Base-by-base conservation (phyloP, 2,329 filamentous ascomycete genomes). In the Aaosphaeria pasadenensis region DNA sequence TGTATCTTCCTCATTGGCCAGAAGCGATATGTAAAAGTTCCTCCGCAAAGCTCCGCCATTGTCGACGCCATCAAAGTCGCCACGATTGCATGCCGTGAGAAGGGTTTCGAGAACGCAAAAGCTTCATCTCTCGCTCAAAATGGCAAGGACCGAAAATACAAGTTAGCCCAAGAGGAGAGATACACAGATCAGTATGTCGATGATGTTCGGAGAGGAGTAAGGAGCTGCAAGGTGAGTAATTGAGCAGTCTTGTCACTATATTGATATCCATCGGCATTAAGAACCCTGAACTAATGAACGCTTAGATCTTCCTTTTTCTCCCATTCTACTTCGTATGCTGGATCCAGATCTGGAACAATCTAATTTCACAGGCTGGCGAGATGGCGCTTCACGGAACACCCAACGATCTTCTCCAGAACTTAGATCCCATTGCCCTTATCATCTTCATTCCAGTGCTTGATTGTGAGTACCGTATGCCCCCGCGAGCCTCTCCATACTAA, bases 321-420 rank as follows among this genome's bases (percentile, higher is more conserved):
- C 87, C 87, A 30, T 48, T 66, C 1, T 65, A 62, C 48, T 65
- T 58, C 58, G 45, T 64, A 0, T 51, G 52, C 2, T 58, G 52
- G 43, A 79, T 78, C 45, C 85, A 88, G 57, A 83, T 87, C 71
- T 82, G 79, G 17, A 80, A 76, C 63, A 88, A 85, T 70, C 81
- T 86, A 47, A 80, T 84, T 55, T 85, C 84, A 5, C 87, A 90
- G 71, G 86, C 84, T 17, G 77, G 78, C 9, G 83, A 82, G 41
- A 83, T 89, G 86, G 67, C 80, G 44, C 79, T 85, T 3, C 77
- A 86, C 59, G 84, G 84, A 7, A 80, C 88, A 1, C 88, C 88
- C 57, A 91, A 91, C 75, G 88, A 91, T 61, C 75, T 91, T 46
- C 81, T 91, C 59, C 79, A 85, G 61, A 91, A 90, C 70, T 76